Evolutionary conservation across 805 yeast species (phyloP), one percentile per base, ranked within the genome.

Genomic region (Candida namnaoensis): DNA sequence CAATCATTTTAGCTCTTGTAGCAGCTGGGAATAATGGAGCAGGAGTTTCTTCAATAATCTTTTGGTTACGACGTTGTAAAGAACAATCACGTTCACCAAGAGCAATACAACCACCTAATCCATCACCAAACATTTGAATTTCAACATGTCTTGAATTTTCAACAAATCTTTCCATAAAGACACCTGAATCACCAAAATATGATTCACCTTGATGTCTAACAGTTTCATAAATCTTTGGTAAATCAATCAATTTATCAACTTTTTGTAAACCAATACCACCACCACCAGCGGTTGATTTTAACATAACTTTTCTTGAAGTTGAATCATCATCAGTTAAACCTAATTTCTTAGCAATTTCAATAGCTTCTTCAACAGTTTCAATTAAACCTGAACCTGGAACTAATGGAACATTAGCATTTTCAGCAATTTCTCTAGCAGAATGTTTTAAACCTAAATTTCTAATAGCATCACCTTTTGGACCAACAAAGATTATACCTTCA

Each of bases 251-350:
- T 32, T 79, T 72, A 55, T 90, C 96, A 44, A 90, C 97, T 58
- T 88, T 85, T 62, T 91, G 97, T 52, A 91, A 69, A 49, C 99
- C 99, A 56, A 91, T 91, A 65, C 99, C 99, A 64, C 99, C 99
- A 57, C 99, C 99, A 60, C 99, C 99, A 25, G 98, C 98, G 46
- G 99, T 93, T 25, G 95, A 84, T 64, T 91, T 91, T 39, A 93
- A 86, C 98, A 91, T 91, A 32, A 91, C 78, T 27, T 98, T 98
- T 54, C 87, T 93, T 15, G 71, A 74, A 34, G 57, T 57, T 37
- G 52, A 58, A 32, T 58, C 58, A 42, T 56, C 57, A 44, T 56
- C 50, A 7, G 60, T 54, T 35, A 56, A 36, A 43, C 75, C 84
- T 39, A 91, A 68, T 52, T 74, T 66, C 14, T 76, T 79, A 13